A percentile compares a stretch with the other conserved stretches of the same genome.
Conservation (phyloP, 805 yeast species). For the Tetrapisispora nanseiensis region DNA sequence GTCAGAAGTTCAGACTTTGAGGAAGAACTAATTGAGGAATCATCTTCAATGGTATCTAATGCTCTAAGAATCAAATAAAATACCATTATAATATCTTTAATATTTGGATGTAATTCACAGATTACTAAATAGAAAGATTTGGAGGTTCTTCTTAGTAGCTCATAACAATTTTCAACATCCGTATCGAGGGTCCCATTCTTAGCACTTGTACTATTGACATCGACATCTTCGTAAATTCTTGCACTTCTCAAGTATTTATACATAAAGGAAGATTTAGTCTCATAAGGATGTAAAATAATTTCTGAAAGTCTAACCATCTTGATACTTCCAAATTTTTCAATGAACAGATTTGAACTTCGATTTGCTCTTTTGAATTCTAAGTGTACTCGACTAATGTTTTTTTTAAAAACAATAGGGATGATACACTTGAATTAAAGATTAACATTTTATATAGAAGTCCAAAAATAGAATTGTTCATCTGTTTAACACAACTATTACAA, state of each 20-base stretch:
- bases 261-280: conserved; percentile 57
- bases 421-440: too few species aligned
- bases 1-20: conserved; percentile 69
- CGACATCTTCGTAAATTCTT: conserved; percentile 31
- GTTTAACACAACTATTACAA: too few species aligned
- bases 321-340: background rate
- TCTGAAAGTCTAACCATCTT: conserved; percentile 53
- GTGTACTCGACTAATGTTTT: too few species aligned
- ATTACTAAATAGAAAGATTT: conserved; percentile 94
- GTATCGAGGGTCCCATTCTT: conserved; percentile 29
- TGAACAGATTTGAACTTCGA: too few species aligned
- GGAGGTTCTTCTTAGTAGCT: conserved; percentile 59
- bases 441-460: too few species aligned
- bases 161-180: conserved; percentile 42
- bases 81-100: conserved; percentile 69
- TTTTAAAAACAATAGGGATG: too few species aligned
- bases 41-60: conserved; percentile 92
- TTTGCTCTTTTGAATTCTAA: too few species aligned
- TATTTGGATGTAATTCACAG: conserved; percentile 80
- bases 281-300: conserved; percentile 59
- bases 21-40: conserved; percentile 70
- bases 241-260: conserved; percentile 40
- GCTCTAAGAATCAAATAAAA: conserved; percentile 85
- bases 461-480: too few species aligned
- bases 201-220: conserved; percentile 31